Percentiles rank a stretch among this genome's conserved stretches.
These are phyloP conservation scores for Colletotrichum karsti DNA, from an alignment of 2,329 filamentous ascomycete genomes.

Conservation along the genomic window DNA sequence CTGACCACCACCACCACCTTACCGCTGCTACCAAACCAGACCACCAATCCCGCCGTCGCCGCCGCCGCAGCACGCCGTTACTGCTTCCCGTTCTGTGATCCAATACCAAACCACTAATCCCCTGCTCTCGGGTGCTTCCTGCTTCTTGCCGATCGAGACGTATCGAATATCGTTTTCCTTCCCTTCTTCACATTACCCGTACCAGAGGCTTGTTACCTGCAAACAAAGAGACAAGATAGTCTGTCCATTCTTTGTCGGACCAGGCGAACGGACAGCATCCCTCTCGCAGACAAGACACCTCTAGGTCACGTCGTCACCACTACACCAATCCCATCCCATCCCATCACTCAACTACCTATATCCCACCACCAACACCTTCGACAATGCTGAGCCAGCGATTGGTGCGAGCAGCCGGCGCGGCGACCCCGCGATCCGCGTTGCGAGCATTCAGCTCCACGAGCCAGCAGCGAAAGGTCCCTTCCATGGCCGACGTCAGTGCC, in stretches of 20 bases:
- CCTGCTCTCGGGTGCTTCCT: conserved; percentile 29
- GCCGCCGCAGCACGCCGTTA: conserved; percentile 13
- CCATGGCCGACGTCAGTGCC: conserved; percentile 82
- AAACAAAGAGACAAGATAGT: conserved; percentile 23
- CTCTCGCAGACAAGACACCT: conserved; percentile 19
- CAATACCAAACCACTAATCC: neutral
- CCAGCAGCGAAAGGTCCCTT: conserved; percentile 65
- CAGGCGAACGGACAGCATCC: neutral
- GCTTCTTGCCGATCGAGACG: conserved; percentile 26
- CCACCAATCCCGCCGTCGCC: conserved; percentile 7
- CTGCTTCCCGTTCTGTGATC: conserved; percentile 26
- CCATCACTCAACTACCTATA: conserved; percentile 7
- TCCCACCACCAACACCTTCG: conserved; percentile 38
- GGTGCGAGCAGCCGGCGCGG: conserved; percentile 52
- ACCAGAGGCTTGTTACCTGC: conserved; percentile 28
- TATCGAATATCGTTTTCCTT: conserved; percentile 22
- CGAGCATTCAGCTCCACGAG: conserved; percentile 68
- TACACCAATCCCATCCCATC: neutral
- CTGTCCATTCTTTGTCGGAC: conserved; percentile 15
- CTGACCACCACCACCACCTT: conserved; percentile 9
- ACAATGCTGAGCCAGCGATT: conserved; percentile 62
- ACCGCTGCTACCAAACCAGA: conserved; percentile 2
- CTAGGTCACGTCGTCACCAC: conserved; percentile 12
- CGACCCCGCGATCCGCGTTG: conserved; percentile 55
- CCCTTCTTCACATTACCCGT: conserved; percentile 9